Evolutionary conservation across 441 rosid species (phyloP).

Genomic region (Syzygium syzygioides): DNA sequence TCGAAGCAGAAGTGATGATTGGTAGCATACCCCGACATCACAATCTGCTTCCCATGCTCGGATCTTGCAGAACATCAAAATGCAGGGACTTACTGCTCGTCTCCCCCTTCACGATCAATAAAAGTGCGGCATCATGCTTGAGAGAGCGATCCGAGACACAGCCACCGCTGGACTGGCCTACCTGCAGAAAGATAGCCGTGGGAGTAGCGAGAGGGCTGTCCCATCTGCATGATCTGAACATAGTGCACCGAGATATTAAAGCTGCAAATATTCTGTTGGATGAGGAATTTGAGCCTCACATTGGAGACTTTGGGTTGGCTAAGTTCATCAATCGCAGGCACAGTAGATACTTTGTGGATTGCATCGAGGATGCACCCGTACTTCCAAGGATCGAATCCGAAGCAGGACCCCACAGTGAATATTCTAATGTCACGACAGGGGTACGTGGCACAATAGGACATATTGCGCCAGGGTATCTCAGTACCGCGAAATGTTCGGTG

Average conservation of each 20-base stretch:
- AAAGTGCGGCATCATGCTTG: constrained; percentile 37
- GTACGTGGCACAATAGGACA: constrained; percentile 76
- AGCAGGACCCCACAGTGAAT: background rate
- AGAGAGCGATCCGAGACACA: constrained; percentile 16
- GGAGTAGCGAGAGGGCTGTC: constrained; percentile 75
- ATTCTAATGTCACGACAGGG: constrained; percentile 59
- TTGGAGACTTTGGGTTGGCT: constrained; percentile 77
- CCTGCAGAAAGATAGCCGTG: constrained; percentile 46
- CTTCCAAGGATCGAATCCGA: background rate
- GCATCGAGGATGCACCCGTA: background rate
- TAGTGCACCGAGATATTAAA: constrained; percentile 80
- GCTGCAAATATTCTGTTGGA: constrained; percentile 76
- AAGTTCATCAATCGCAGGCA: constrained; percentile 48
- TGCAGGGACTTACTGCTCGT: constrained; percentile 42
- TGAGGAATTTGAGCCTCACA: constrained; percentile 67
- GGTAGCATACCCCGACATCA: constrained; percentile 34
- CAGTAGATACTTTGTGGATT: background rate
- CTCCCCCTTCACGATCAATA: constrained; percentile 52
- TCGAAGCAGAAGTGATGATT: constrained; percentile 39
- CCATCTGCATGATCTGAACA: constrained; percentile 73
- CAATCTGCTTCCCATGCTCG: constrained; percentile 42
- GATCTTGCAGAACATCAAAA: constrained; percentile 36
- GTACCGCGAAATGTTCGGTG: constrained; percentile 59
- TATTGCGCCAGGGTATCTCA: constrained; percentile 63
- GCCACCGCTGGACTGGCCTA: constrained; percentile 44